Conservation (phyloP, 2,329 filamentous ascomycete genomes). For the Cladophialophora carrionii region DNA sequence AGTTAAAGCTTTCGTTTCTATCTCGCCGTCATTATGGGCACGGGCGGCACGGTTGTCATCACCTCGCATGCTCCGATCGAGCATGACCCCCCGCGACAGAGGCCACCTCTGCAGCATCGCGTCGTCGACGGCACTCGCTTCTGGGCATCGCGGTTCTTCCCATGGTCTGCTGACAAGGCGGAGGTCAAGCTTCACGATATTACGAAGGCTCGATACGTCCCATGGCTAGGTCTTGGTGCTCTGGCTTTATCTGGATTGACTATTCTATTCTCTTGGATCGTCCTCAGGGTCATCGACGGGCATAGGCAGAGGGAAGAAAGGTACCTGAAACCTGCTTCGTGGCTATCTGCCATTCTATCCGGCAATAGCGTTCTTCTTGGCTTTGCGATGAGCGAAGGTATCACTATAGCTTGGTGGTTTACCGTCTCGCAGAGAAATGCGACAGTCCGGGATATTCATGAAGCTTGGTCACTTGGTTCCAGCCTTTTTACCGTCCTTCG, state of each 20-base stretch:
- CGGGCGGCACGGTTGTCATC: neutral
- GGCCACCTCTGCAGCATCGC: neutral
- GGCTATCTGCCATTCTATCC: slow-evolving; percentile 17
- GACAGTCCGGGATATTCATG: slow-evolving; percentile 10
- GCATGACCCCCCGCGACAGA: neutral
- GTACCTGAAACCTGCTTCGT: slow-evolving; percentile 17
- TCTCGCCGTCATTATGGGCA: neutral
- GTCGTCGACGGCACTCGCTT: neutral
- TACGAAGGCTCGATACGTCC: slow-evolving; percentile 5
- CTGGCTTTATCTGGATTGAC: neutral
- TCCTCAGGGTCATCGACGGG: slow-evolving; percentile 4
- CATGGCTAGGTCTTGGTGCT: slow-evolving; percentile 3
- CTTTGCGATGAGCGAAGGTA: slow-evolving; percentile 11
- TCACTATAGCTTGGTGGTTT: slow-evolving; percentile 18
- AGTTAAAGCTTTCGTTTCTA: neutral
- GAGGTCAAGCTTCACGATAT: slow-evolving; percentile 8
- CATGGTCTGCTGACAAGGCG: slow-evolving; percentile 4
- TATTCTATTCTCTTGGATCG: slow-evolving; percentile 10
- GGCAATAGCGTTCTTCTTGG: slow-evolving; percentile 14
- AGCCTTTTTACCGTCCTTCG: slow-evolving; percentile 3
- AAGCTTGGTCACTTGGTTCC: slow-evolving; percentile 5
- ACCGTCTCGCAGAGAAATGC: slow-evolving; percentile 1
- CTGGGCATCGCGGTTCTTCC: slow-evolving; percentile 9
- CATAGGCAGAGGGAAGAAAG: neutral
- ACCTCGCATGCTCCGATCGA: neutral